Evolutionary conservation across 2,329 filamentous ascomycete genomes (phyloP), one percentile per base, ranked within the genome.

Genomic region (Cercospora sp.): DNA sequence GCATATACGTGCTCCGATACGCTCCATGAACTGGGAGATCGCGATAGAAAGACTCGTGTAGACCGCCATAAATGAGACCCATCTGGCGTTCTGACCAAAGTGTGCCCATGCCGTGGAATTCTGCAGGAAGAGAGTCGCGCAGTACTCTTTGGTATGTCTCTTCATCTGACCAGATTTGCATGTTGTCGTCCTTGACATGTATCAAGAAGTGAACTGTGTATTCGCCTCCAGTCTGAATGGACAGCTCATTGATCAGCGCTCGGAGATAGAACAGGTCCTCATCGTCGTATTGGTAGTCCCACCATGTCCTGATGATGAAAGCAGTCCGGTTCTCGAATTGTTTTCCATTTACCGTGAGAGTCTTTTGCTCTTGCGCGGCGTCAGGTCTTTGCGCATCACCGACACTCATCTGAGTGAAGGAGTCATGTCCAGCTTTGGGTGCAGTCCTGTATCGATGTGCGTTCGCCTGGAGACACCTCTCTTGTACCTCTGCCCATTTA

Each of bases 221-320:
- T 77, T 97, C 92, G 58, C 90, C 91, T 33, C 92, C 92, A 0
- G 91, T 94, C 65, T 88, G 84, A 60, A 97, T 82, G 7, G 89
- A 88, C 9, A 96, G 83, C 79, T 97, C 93, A 3, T 90, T 88
- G 51, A 97, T 88, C 74, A 97, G 82, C 33, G 93, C 90, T 16
- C 93, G 91, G 73, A 97, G 86, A 75, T 93, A 92, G 79, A 94
- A 88, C 60, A 94, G 84, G 75, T 95, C 92, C 74, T 97, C 91
- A 51, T 91, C 87, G 9, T 88, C 88, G 84, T 93, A 97, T 8
- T 87, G 74, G 73, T 91, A 96, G 73, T 91, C 90, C 72, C 90
- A 88, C 91, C 92, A 97, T 60, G 91, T 90, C 26, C 94, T 87
- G 26, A 97, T 86, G 1, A 97, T 87, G 5, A 97, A 85, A 2